Evolutionary conservation across 768 basidiomycete genomes (phyloP).

Genomic region (Calocybe indica): DNA sequence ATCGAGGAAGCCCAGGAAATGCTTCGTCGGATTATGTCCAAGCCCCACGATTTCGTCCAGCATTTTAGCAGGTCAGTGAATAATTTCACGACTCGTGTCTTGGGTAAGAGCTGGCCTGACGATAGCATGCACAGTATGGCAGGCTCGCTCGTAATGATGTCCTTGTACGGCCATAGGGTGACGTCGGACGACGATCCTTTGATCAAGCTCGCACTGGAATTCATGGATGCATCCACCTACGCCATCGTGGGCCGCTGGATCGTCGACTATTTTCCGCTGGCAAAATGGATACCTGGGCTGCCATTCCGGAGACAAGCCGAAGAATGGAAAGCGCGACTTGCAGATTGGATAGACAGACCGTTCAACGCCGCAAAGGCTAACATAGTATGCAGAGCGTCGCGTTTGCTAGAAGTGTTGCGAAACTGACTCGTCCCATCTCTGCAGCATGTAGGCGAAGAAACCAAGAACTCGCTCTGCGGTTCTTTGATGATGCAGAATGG

Average conservation of each 20-base stretch:
- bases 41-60: slow-evolving; percentile 15
- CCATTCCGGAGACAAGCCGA: slow-evolving; percentile 10
- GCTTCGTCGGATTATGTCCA: slow-evolving; percentile 18
- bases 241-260: slow-evolving; percentile 13
- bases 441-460: slow-evolving; percentile 11
- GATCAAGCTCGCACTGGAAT: slow-evolving; percentile 22
- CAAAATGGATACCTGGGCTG: slow-evolving; percentile 9
- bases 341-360: slow-evolving; percentile 12
- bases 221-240: slow-evolving; percentile 12
- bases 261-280: slow-evolving; percentile 10
- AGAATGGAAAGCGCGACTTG: slow-evolving; percentile 9
- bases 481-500: slow-evolving; percentile 12
- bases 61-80: slow-evolving; percentile 22
- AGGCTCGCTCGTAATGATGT: slow-evolving; percentile 15
- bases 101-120: too few relatives aligned
- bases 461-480: slow-evolving; percentile 12
- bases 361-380: slow-evolving; percentile 11
- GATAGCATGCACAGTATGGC: background rate
- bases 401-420: background rate
- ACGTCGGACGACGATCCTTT: slow-evolving; percentile 27
- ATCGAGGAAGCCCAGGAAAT: slow-evolving; percentile 22
- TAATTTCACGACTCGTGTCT: background rate
- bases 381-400: slow-evolving; percentile 4
- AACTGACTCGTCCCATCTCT: background rate
- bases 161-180: slow-evolving; percentile 26